Conservation (phyloP, 139 green algal species). For the Haematococcus lacustris region DNA sequence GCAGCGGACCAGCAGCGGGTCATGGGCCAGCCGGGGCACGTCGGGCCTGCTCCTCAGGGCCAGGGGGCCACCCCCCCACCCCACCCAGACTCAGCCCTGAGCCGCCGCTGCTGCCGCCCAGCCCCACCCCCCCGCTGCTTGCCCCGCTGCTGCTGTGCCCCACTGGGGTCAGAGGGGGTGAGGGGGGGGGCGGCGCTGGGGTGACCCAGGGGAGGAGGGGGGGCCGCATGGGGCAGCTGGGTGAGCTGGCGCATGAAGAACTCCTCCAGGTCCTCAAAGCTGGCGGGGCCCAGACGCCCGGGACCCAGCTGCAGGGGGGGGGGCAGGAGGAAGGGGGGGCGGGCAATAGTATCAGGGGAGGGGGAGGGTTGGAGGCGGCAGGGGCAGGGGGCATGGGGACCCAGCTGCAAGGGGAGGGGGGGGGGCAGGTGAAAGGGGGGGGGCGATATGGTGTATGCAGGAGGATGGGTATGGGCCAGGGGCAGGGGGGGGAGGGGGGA, state of each 20-base stretch:
- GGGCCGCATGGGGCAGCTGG: background rate
- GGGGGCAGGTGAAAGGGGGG: background rate
- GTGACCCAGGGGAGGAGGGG: too few species aligned
- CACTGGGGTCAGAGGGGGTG: too few species aligned
- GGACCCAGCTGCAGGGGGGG: slow-evolving; percentile 11
- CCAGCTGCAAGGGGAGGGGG: too few species aligned
- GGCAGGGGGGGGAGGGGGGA: too few species aligned
- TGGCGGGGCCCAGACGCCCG: slow-evolving; percentile 3
- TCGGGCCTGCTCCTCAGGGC: slow-evolving; percentile 13
- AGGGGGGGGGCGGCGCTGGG: too few species aligned
- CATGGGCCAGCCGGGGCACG: slow-evolving; percentile 15
- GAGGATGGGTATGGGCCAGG: too few species aligned
- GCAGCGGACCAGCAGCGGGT: slow-evolving; percentile 16
- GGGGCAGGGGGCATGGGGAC: too few species aligned
- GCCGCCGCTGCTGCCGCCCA: background rate
- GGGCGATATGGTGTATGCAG: background rate
- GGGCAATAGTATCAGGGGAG: background rate
- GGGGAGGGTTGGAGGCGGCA: too few species aligned
- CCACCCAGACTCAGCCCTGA: background rate
- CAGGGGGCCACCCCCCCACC: background rate
- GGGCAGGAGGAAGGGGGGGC: background rate
- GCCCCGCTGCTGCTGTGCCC: too few species aligned
- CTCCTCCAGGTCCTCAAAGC: slow-evolving; percentile 27
- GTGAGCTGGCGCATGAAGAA: slow-evolving; percentile 16
- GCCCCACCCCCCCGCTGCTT: too few species aligned